Evolutionary conservation across 495 filamentous ascomycete genomes (phyloP).

Genomic region (Neurospora cerealis): DNA sequence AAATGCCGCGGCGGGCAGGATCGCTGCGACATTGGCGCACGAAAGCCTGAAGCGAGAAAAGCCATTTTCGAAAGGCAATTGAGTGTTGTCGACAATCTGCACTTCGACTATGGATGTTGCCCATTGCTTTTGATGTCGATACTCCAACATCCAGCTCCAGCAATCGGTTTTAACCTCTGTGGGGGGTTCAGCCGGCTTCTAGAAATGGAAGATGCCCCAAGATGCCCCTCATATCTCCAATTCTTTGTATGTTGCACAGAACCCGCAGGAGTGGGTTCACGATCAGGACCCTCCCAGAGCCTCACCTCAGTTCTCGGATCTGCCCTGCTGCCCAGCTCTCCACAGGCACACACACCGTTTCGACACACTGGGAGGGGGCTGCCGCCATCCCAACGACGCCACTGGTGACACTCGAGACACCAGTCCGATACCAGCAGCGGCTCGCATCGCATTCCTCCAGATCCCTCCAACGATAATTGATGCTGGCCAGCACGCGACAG

Average conservation of each 20-base stretch:
- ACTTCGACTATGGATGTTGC: background rate
- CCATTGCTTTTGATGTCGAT: constrained; percentile 7
- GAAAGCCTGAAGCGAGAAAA: background rate
- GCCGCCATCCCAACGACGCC: constrained; percentile 16
- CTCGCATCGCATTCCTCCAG: background rate
- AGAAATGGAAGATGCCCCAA: constrained; percentile 9
- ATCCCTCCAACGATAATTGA: background rate
- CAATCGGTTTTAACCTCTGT: background rate
- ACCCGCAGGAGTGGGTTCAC: constrained; percentile 30
- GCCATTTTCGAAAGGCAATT: background rate
- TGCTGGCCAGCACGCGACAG: background rate
- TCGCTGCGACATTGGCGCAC: background rate
- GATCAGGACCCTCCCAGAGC: constrained; percentile 31
- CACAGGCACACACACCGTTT: constrained; percentile 16
- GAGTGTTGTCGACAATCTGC: background rate
- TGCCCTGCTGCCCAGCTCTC: constrained; percentile 15
- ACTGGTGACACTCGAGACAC: constrained; percentile 4
- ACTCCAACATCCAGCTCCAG: background rate
- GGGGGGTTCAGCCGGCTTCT: constrained; percentile 12
- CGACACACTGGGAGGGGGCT: constrained; percentile 15
- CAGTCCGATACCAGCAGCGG: background rate
- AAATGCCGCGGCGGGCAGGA: background rate
- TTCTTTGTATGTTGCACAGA: constrained; percentile 29
- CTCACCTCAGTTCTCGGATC: constrained; percentile 24
- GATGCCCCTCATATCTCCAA: constrained; percentile 21